Base-by-base conservation (phyloP, 2,329 filamentous ascomycete species). In the Dothideomycetidae sp. region DNA sequence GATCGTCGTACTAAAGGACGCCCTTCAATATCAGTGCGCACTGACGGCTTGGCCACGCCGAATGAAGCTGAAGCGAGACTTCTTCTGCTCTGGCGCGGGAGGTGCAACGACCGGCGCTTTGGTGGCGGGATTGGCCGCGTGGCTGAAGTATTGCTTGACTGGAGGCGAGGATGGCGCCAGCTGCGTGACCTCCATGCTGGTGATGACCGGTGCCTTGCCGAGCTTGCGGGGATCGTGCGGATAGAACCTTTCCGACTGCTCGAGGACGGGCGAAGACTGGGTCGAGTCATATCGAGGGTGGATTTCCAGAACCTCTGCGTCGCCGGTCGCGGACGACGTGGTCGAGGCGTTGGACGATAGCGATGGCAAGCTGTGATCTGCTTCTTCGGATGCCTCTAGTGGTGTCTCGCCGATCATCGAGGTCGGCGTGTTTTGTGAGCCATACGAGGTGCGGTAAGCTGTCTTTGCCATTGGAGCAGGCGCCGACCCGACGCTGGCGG, bases 41-140 rank as follows among this genome's bases (percentile, higher is more conserved):
- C 40, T 35, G 11, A 45, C 43, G 23, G 37, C 31, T 38, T 29
- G 28, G 34, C 40, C 33, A 15, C 32, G 34, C 33, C 40, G 42
- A 16, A 42, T 18, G 16, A 45, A 37, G 10, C 37, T 43, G 26
- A 45, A 43, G 1, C 43, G 41, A 16, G 36, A 19, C 12, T 42
- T 37, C 29, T 45, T 45, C 37, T 42, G 41, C n/a, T 31, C 31
- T 10, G 29, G 13, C 4, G 31, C 21, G 17, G 19, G 29, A 10
- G 33, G 36, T 7, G 42, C 32, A 5, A 33, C 13, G 9, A 31
- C n/a, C 2, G 36, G 19, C 3, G 33, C 36, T 5, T 26, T 36
- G 9, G 26, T 19, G n/a, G 31, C 17, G 5, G 39, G 36, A 21
- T 31, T 29, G 29, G 37, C 42, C 13, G 31, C 14, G 29, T 44